phyloP scores from a whole-genome alignment of 2,329 filamentous ascomycete species.

The Phialophora tarda region DNA sequence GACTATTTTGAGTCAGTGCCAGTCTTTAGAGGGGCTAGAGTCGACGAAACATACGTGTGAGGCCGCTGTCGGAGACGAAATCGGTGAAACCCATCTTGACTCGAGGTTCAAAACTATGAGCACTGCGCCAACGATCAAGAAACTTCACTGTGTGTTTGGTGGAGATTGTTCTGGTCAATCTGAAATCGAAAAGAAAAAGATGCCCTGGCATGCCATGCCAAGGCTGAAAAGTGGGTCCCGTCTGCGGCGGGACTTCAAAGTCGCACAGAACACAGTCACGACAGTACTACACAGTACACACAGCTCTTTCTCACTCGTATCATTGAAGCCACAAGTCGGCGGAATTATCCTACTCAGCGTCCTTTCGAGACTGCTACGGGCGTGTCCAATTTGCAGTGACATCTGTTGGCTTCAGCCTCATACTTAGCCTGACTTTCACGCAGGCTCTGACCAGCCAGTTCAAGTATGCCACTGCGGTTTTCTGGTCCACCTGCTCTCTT shows the following conservation, averaged over 20 bases:
- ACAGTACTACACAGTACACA: background rate
- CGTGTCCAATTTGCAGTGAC: background rate
- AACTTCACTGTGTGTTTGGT: conserved; percentile 4
- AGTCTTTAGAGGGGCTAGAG: conserved; percentile 19
- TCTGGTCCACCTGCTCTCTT: background rate
- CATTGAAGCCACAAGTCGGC: background rate
- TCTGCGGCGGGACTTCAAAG: background rate
- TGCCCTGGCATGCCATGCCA: conserved; percentile 3
- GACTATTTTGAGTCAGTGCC: conserved; percentile 51
- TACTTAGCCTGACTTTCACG: background rate
- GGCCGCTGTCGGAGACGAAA: conserved; percentile 66
- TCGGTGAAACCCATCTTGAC: conserved; percentile 69
- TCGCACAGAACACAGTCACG: background rate
- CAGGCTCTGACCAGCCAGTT: background rate
- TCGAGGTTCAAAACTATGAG: background rate
- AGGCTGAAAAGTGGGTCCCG: background rate
- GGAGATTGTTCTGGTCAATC: conserved; percentile 3
- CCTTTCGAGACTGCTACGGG: too few relatives aligned
- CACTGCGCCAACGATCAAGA: background rate
- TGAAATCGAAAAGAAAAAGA: conserved; percentile 12
- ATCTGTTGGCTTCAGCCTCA: background rate
- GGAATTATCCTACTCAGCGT: background rate
- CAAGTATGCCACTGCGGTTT: background rate
- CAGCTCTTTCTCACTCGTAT: background rate
- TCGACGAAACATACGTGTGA: conserved; percentile 59